Evolutionary conservation across 495 filamentous ascomycete species (phyloP).

Genomic region (Apiosordaria backusii): DNA sequence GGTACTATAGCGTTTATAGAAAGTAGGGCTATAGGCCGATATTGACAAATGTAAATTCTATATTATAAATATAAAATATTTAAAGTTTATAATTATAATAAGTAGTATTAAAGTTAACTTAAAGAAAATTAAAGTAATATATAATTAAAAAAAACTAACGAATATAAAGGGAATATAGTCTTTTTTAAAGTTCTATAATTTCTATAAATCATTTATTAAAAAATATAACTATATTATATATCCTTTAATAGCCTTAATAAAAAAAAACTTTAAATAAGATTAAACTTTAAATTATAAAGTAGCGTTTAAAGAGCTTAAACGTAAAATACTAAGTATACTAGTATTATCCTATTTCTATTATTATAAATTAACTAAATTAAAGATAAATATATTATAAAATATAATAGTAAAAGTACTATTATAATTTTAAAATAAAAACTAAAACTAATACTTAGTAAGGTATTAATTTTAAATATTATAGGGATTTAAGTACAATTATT

Average conservation of each 20-base stretch:
- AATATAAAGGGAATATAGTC: too few species aligned
- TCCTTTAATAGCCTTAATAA: not conserved
- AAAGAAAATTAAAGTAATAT: not conserved
- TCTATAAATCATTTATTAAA: not conserved
- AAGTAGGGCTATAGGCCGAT: slow-evolving; percentile 1
- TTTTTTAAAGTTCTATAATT: not conserved
- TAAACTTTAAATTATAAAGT: not conserved
- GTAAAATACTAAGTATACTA: not conserved
- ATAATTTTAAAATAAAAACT: not conserved
- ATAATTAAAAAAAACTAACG: not conserved
- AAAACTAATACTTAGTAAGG: not conserved
- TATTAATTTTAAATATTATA: not conserved
- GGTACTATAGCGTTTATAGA: not conserved
- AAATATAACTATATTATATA: not conserved
- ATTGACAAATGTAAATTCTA: slow-evolving; percentile 9
- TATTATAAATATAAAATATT: not conserved
- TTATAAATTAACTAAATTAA: not conserved
- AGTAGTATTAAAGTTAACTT: not conserved
- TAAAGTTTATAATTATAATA: not conserved
- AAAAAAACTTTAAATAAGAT: too few species aligned
- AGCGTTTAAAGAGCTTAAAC: not conserved
- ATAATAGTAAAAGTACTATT: not conserved
- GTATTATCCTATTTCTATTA: not conserved
- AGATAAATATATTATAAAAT: not conserved
- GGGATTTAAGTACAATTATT: not conserved